A percentile compares a stretch with the other conserved stretches of the same genome.
Conservation (phyloP, 345 rosid species). For the Camelina hispida region DNA sequence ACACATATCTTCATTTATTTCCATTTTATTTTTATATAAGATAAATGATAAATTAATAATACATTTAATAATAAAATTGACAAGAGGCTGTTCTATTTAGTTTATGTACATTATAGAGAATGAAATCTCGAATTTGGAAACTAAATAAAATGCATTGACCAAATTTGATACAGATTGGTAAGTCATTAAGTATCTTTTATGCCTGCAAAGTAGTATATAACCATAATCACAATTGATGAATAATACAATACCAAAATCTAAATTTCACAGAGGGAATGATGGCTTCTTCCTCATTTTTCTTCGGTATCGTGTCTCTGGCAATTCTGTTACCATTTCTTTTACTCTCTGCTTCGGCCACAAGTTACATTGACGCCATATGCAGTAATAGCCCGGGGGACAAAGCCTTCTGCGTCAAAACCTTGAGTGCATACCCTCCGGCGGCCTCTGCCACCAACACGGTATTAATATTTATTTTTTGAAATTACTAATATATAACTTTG, state of each 20-base stretch:
- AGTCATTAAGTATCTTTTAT: neutral
- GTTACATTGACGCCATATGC: neutral
- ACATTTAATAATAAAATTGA: too few species aligned
- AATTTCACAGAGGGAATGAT: constrained; percentile 3
- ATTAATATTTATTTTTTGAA: neutral
- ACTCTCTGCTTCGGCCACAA: constrained; percentile 1
- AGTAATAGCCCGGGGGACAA: neutral
- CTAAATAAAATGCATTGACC: neutral
- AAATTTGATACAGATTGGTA: neutral
- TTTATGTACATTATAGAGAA: neutral
- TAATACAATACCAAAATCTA: constrained; percentile 16
- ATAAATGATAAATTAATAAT: too few species aligned
- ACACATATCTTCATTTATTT: too few species aligned
- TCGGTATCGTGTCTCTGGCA: neutral
- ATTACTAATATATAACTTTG: neutral
- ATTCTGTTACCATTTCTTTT: neutral
- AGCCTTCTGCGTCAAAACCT: constrained; percentile 29
- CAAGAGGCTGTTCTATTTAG: neutral
- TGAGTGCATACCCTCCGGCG: constrained; percentile 19
- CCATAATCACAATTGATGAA: neutral
- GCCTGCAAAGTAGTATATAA: constrained; percentile 9
- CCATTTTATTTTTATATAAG: too few species aligned
- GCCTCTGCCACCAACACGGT: constrained; percentile 21
- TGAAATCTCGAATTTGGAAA: neutral
- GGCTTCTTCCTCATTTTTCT: neutral